Evolutionary conservation across 768 basidiomycete species (phyloP).

Genomic region (Hygrocybe punicea): DNA sequence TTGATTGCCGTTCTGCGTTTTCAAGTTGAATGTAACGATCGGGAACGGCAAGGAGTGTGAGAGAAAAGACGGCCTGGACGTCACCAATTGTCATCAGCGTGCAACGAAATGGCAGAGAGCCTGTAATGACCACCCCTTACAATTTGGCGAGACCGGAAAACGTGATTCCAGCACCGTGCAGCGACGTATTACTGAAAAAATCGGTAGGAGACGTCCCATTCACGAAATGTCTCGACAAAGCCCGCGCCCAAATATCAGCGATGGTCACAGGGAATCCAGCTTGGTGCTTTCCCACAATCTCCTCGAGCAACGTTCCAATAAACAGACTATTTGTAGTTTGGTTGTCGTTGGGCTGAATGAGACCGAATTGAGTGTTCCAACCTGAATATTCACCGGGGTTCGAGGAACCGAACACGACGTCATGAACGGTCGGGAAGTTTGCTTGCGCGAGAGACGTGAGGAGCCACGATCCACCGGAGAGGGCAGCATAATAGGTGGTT

Average conservation of each 20-base stretch:
- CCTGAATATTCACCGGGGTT: constrained; percentile 29
- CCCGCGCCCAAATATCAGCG: constrained; percentile 10
- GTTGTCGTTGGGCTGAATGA: constrained; percentile 14
- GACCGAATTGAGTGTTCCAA: constrained; percentile 28
- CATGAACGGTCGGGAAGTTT: constrained; percentile 37
- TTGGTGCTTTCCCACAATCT: constrained; percentile 33
- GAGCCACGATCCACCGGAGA: constrained; percentile 39
- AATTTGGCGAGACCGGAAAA: constrained; percentile 37
- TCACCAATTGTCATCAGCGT: background rate
- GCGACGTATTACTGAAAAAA: constrained; percentile 37
- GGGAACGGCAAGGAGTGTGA: constrained; percentile 45
- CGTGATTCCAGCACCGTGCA: constrained; percentile 46
- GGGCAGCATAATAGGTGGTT: constrained; percentile 49
- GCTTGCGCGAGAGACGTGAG: constrained; percentile 38
- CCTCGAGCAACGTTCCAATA: constrained; percentile 2
- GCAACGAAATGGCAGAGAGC: background rate
- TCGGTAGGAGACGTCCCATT: constrained; percentile 43
- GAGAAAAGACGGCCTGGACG: constrained; percentile 31
- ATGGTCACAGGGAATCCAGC: constrained; percentile 21
- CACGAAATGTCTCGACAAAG: constrained; percentile 49
- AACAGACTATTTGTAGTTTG: too few species aligned
- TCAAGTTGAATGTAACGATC: constrained; percentile 41
- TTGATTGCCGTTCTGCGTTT: constrained; percentile 23
- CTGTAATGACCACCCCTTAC: constrained; percentile 1
- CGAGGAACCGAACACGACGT: constrained; percentile 27